Conservation (phyloP, 106 monocot species). For the Dendrobium chrysotoxum region DNA sequence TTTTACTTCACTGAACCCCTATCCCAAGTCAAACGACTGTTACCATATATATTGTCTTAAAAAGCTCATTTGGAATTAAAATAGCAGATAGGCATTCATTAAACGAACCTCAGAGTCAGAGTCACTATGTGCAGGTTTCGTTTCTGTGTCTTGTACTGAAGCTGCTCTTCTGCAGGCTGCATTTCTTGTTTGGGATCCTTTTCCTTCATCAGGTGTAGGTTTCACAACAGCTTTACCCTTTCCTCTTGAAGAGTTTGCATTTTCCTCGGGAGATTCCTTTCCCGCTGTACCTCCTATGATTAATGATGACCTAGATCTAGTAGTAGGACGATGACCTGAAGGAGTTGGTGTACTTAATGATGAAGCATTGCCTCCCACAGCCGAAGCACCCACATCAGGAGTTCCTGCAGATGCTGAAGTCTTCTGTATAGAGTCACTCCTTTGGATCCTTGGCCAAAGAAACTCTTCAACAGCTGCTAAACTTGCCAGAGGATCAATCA, state of each 20-base stretch:
- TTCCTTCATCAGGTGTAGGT: constrained; percentile 47
- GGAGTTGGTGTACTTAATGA: constrained; percentile 40
- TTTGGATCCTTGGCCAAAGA: constrained; percentile 90
- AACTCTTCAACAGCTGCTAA: constrained; percentile 94
- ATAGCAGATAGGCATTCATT: too few species aligned
- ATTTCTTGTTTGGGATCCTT: constrained; percentile 83
- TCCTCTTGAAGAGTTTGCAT: constrained; percentile 58
- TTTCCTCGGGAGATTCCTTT: constrained; percentile 57
- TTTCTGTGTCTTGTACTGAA: constrained; percentile 64
- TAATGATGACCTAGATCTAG: constrained; percentile 66
- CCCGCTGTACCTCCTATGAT: constrained; percentile 41
- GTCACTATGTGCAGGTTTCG: constrained; percentile 47
- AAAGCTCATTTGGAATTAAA: background rate
- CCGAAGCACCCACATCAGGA: constrained; percentile 40
- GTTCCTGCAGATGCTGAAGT: constrained; percentile 35
- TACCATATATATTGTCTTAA: background rate
- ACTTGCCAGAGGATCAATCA: constrained; percentile 92
- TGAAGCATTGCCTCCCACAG: constrained; percentile 36
- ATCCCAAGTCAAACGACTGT: background rate
- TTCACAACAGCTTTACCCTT: constrained; percentile 94
- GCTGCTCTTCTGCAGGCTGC: constrained; percentile 59
- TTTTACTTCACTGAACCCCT: background rate
- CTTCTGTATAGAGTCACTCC: constrained; percentile 65
- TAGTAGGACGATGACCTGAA: constrained; percentile 51
- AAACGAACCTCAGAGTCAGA: constrained; percentile 73